Evolutionary conservation across 2,329 filamentous ascomycete genomes (phyloP).

Genomic region (Neofusicoccum parvum): DNA sequence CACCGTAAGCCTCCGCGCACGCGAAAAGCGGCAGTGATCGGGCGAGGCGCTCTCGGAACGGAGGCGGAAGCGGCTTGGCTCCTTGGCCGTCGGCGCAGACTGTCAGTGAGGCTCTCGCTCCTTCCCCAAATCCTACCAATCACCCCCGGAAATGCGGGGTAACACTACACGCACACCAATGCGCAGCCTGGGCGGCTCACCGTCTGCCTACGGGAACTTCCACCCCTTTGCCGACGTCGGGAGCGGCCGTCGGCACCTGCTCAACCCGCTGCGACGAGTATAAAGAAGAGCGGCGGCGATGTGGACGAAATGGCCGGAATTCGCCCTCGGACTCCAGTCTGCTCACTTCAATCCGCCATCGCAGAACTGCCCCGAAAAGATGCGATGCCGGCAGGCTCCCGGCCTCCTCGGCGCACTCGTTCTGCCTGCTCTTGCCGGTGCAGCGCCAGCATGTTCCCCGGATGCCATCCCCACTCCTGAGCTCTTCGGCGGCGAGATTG

Average conservation of each 20-base stretch:
- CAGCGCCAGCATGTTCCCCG: not conserved
- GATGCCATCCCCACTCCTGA: slow-evolving; percentile 8
- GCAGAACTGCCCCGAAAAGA: not conserved
- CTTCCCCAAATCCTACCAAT: not conserved
- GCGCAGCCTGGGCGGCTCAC: not conserved
- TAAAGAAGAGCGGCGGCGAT: not conserved
- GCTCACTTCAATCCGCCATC: not conserved
- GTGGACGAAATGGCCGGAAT: not conserved
- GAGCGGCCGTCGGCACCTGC: not conserved
- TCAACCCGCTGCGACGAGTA: not conserved
- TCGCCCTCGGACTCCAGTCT: not conserved
- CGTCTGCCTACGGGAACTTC: not conserved
- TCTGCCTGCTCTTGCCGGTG: not conserved
- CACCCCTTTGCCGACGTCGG: slow-evolving; percentile 2
- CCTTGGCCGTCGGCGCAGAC: not conserved
- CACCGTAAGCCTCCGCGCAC: not conserved
- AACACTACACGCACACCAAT: not conserved
- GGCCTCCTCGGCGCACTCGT: not conserved
- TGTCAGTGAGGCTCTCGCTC: not conserved
- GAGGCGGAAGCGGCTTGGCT: not conserved
- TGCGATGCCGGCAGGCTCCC: not conserved
- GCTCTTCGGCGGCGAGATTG: not conserved
- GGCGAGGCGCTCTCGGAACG: not conserved
- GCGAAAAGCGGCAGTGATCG: not conserved
- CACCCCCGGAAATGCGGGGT: slow-evolving; percentile 12